phyloP scores from a whole-genome alignment of 2,329 filamentous ascomycete species.

The Aspergillus neotritici region DNA sequence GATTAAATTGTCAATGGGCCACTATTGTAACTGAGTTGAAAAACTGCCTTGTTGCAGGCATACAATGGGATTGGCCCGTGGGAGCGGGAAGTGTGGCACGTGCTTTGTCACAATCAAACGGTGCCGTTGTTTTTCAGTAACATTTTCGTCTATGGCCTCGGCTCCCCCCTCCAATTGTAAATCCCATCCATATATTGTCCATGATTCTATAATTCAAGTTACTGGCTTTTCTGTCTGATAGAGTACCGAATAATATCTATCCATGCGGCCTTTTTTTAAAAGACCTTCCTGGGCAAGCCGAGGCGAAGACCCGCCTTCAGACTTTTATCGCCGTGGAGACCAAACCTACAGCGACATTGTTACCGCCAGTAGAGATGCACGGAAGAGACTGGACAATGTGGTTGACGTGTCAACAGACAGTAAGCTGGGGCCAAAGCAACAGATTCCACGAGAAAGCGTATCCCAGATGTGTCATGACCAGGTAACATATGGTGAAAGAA shows the following conservation, averaged over 20 bases:
- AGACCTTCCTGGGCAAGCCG: constrained; percentile 48
- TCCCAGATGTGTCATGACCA: too few species aligned
- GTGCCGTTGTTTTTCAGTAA: too few species aligned
- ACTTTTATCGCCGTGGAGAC: constrained; percentile 47
- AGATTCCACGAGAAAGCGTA: constrained; percentile 11
- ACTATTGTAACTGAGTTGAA: too few species aligned
- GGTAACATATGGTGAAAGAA: constrained; percentile 2
- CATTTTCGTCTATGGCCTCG: neutral
- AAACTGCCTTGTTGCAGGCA: too few species aligned
- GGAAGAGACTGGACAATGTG: constrained; percentile 19
- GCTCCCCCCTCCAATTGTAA: neutral
- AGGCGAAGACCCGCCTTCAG: constrained; percentile 27
- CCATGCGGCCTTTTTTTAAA: constrained; percentile 51
- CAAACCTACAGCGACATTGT: constrained; percentile 45
- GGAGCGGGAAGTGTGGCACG: too few species aligned
- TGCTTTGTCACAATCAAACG: too few species aligned
- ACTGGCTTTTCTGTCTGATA: too few species aligned
- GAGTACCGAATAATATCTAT: neutral
- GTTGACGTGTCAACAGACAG: constrained; percentile 3
- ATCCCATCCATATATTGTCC: neutral
- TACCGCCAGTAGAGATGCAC: constrained; percentile 35
- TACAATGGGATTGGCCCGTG: too few species aligned
- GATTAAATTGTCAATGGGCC: neutral
- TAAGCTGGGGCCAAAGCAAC: constrained; percentile 1
- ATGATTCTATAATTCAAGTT: neutral